Evolutionary conservation across 2,329 filamentous ascomycete genomes (phyloP).

Genomic region (Immersiporthe knoxdaviesiana): DNA sequence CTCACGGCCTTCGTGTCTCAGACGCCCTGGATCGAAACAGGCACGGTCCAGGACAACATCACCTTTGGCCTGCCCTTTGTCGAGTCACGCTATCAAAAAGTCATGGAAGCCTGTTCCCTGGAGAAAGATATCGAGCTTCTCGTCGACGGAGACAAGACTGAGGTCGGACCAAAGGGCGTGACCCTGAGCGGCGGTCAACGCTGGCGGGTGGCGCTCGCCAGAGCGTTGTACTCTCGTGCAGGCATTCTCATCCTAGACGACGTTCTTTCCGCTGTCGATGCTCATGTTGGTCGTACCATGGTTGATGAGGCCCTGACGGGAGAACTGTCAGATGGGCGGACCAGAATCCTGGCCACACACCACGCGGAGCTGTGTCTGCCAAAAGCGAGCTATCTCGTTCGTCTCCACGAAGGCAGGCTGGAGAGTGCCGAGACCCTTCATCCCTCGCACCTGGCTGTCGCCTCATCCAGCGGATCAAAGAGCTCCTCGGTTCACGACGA

Average conservation of each 20-base stretch:
- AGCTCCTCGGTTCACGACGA: constrained; percentile 25
- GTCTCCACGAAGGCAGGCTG: constrained; percentile 37
- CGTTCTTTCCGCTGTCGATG: constrained; percentile 53
- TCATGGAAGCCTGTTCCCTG: constrained; percentile 51
- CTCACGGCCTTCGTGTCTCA: constrained; percentile 51
- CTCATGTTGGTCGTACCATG: constrained; percentile 50
- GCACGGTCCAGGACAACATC: constrained; percentile 50
- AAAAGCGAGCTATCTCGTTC: constrained; percentile 37
- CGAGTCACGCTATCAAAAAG: constrained; percentile 46
- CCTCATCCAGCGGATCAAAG: constrained; percentile 19
- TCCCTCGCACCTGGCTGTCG: constrained; percentile 10
- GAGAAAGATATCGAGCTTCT: constrained; percentile 48
- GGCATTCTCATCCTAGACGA: constrained; percentile 53
- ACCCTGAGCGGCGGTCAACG: constrained; percentile 51
- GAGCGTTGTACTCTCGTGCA: constrained; percentile 49
- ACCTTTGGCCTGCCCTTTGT: constrained; percentile 47
- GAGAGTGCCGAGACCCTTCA: constrained; percentile 32
- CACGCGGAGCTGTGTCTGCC: constrained; percentile 40
- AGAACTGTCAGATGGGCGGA: constrained; percentile 55
- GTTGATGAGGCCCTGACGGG: constrained; percentile 55
- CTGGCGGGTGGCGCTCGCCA: constrained; percentile 49
- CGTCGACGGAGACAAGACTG: constrained; percentile 47
- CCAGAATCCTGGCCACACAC: constrained; percentile 67
- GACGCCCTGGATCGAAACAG: constrained; percentile 52
- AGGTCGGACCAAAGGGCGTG: constrained; percentile 48